Evolutionary conservation across 306 rosid species (phyloP).

Genomic region (Lathyrus aphaca): DNA sequence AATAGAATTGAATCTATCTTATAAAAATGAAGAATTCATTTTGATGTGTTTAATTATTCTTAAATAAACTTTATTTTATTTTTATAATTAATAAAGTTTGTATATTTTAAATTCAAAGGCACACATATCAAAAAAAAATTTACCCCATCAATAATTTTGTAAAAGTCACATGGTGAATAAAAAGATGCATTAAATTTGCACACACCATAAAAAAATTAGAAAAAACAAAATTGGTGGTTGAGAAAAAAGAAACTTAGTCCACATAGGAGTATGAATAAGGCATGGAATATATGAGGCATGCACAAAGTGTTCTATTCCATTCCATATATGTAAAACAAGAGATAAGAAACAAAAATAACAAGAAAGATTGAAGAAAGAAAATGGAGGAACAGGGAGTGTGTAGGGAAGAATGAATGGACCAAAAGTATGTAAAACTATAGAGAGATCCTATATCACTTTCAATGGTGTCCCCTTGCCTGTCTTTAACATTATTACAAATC

Average conservation of each 20-base stretch:
- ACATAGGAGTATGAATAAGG: not conserved
- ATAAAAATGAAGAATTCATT: too few relatives aligned
- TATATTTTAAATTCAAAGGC: too few relatives aligned
- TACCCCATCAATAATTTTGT: too few relatives aligned
- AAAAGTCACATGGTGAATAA: too few relatives aligned
- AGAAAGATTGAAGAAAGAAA: not conserved
- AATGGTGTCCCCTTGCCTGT: constrained; percentile 58
- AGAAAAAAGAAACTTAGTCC: not conserved
- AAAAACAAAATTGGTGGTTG: not conserved
- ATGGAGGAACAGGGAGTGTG: constrained; percentile 4
- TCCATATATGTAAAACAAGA: constrained; percentile 18
- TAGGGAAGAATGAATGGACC: constrained; percentile 4
- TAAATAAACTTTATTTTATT: too few relatives aligned
- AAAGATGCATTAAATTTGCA: too few relatives aligned
- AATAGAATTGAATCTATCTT: too few relatives aligned
- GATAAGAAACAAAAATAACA: not conserved
- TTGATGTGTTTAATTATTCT: too few relatives aligned
- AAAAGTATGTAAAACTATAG: constrained; percentile 27
- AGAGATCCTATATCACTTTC: constrained; percentile 55
- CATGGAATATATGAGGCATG: not conserved
- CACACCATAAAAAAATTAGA: not conserved
- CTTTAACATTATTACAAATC: constrained; percentile 62
- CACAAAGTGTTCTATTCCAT: constrained; percentile 19
- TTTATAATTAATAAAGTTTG: too few relatives aligned
- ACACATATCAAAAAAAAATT: too few relatives aligned